A percentile compares a stretch with the other conserved stretches of the same genome.
Evolutionary conservation across 345 rosid genomes (phyloP).

Genomic region (Abelmoschus esculentus): DNA sequence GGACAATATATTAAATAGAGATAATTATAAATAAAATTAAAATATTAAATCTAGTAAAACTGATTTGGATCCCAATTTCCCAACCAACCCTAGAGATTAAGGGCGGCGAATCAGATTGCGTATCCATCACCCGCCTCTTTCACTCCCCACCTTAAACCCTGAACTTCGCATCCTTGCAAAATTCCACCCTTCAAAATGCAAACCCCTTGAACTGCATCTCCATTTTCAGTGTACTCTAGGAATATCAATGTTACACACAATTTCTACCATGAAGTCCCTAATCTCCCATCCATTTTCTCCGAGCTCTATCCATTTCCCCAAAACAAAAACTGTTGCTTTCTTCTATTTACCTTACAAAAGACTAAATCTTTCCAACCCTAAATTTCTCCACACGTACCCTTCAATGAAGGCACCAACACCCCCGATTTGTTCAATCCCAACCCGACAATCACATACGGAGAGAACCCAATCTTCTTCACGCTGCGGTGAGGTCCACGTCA

Average conservation of each 20-base stretch:
- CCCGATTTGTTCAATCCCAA: constrained; percentile 11
- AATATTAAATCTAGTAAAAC: too few species aligned
- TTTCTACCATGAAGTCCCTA: constrained; percentile 40
- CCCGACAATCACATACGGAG: constrained; percentile 21
- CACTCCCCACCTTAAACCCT: not conserved
- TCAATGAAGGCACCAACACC: constrained; percentile 12
- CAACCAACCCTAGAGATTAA: too few species aligned
- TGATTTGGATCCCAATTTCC: too few species aligned
- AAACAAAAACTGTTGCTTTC: constrained; percentile 13
- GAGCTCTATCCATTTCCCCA: constrained; percentile 11
- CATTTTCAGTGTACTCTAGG: not conserved
- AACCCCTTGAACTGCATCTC: not conserved
- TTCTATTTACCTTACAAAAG: constrained; percentile 21
- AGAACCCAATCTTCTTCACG: constrained; percentile 18
- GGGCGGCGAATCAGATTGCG: too few species aligned
- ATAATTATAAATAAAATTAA: too few species aligned
- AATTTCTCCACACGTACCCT: constrained; percentile 17
- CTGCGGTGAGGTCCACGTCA: constrained; percentile 70
- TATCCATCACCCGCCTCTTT: not conserved
- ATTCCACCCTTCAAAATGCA: not conserved
- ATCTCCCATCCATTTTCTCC: constrained; percentile 22
- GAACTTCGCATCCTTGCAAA: constrained; percentile 1
- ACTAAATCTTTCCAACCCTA: constrained; percentile 5
- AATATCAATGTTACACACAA: constrained; percentile 22
- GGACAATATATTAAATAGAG: too few species aligned